Evolutionary conservation across 495 filamentous ascomycete species (phyloP).

Genomic region (Podospora comata): DNA sequence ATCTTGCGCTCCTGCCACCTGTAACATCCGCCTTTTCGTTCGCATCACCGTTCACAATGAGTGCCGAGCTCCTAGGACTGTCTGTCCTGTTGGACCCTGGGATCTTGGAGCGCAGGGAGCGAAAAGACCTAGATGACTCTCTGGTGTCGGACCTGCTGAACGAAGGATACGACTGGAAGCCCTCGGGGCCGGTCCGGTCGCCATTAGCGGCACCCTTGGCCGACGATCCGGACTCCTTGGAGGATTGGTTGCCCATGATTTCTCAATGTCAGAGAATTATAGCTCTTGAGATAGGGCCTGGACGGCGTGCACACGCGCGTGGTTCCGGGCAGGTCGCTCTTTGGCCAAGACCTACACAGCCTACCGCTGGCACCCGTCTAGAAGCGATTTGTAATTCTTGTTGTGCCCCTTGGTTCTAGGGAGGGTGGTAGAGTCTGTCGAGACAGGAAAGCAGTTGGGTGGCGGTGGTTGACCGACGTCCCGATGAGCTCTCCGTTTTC

Average conservation of each 20-base stretch:
- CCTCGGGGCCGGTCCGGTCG: conserved; percentile 35
- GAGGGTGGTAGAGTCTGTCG: conserved; percentile 48
- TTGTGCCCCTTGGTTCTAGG: conserved; percentile 35
- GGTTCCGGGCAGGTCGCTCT: conserved; percentile 35
- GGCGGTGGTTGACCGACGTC: conserved; percentile 43
- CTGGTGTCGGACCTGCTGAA: conserved; percentile 93
- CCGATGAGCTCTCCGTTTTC: conserved; percentile 45
- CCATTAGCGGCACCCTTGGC: conserved; percentile 38
- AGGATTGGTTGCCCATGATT: conserved; percentile 88
- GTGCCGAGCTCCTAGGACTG: conserved; percentile 75
- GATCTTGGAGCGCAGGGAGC: conserved; percentile 63
- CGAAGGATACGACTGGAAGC: conserved; percentile 77
- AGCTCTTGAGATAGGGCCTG: conserved; percentile 36
- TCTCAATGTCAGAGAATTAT: conserved; percentile 32
- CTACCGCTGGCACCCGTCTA: conserved; percentile 43
- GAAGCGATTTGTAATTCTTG: conserved; percentile 23
- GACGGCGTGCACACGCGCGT: conserved; percentile 41
- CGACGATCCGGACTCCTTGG: conserved; percentile 61
- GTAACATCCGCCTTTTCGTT: conserved; percentile 70
- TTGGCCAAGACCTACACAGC: conserved; percentile 40
- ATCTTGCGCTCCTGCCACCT: conserved; percentile 58
- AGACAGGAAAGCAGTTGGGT: conserved; percentile 44
- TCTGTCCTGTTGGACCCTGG: conserved; percentile 60
- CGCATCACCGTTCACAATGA: conserved; percentile 58
- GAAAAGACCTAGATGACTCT: conserved; percentile 88